A percentile compares a stretch with the other conserved stretches of the same genome.
These are phyloP conservation scores for Scenedesmus sp. DNA, from an alignment of 163 green algal genomes.

Conservation along the genomic window DNA sequence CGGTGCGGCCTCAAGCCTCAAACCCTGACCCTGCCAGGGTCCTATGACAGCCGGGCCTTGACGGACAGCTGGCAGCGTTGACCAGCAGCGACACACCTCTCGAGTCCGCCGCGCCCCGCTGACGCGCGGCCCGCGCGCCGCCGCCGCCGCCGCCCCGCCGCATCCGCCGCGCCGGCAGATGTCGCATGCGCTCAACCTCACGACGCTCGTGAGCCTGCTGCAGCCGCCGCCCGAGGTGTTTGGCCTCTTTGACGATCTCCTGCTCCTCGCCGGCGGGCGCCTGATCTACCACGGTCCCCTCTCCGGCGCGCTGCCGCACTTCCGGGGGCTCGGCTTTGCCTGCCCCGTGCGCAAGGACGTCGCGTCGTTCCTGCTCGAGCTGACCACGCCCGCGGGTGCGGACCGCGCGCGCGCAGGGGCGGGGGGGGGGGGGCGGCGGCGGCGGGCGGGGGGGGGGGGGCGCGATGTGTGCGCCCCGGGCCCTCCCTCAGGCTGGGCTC, in stretches of 20 bases:
- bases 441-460: too few species aligned
- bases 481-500: too few species aligned
- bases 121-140: too few species aligned
- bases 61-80: background rate
- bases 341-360: slow-evolving; percentile 74
- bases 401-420: background rate
- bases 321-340: slow-evolving; percentile 66
- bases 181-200: slow-evolving; percentile 51
- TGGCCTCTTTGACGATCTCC: slow-evolving; percentile 82
- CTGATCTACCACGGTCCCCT: slow-evolving; percentile 42
- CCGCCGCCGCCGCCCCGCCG: too few species aligned
- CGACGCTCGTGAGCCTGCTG: slow-evolving; percentile 68
- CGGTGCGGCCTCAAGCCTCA: too few species aligned
- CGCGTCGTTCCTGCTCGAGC: slow-evolving; percentile 79
- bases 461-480: too few species aligned
- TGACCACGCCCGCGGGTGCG: slow-evolving; percentile 65
- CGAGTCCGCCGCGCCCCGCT: too few species aligned
- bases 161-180: slow-evolving; percentile 11
- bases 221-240: slow-evolving; percentile 85
- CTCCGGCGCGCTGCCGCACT: slow-evolving; percentile 51
- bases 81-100: too few species aligned
- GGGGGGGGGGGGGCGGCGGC: background rate
- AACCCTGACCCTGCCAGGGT: background rate
- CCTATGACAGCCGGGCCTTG: background rate
- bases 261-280: slow-evolving; percentile 69